Evolutionary conservation across 202 grass and related monocot species (phyloP).

Genomic region (Bolboschoenoplectus hybrid): DNA sequence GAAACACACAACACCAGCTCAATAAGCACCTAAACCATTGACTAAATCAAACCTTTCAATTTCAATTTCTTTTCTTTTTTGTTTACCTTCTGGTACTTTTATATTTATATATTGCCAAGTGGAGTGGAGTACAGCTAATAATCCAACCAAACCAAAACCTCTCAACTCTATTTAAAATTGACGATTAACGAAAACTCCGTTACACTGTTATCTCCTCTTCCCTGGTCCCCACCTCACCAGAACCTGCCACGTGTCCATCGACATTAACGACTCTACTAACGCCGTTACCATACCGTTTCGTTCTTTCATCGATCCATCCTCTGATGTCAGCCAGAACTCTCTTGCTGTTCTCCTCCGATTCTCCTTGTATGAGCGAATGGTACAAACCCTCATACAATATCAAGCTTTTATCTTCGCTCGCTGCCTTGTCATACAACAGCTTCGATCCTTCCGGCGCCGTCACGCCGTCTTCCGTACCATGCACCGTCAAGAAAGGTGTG

Average conservation of each 20-base stretch:
- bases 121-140: too few relatives aligned
- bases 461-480: constrained; percentile 63
- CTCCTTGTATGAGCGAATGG: constrained; percentile 72
- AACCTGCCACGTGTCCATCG: constrained; percentile 4
- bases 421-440: constrained; percentile 66
- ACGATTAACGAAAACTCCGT: too few relatives aligned
- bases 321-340: constrained; percentile 60
- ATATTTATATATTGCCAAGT: too few relatives aligned
- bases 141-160: too few relatives aligned
- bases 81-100: too few relatives aligned
- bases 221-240: background rate
- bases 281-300: constrained; percentile 37
- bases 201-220: too few relatives aligned
- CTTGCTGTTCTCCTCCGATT: constrained; percentile 57
- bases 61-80: too few relatives aligned
- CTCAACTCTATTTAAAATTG: too few relatives aligned
- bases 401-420: constrained; percentile 58
- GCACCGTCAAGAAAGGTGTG: constrained; percentile 58
- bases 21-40: too few relatives aligned
- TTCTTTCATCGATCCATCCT: constrained; percentile 53
- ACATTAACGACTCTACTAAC: constrained; percentile 28
- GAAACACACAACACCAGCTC: too few relatives aligned
- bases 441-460: constrained; percentile 53
- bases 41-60: too few relatives aligned
- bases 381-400: constrained; percentile 67